Percentiles rank a stretch among this genome's conserved stretches.
These are phyloP conservation scores for Hyparrhenia diplandra DNA, from an alignment of 176 grass and related monocot genomes.

Conservation along the genomic window DNA sequence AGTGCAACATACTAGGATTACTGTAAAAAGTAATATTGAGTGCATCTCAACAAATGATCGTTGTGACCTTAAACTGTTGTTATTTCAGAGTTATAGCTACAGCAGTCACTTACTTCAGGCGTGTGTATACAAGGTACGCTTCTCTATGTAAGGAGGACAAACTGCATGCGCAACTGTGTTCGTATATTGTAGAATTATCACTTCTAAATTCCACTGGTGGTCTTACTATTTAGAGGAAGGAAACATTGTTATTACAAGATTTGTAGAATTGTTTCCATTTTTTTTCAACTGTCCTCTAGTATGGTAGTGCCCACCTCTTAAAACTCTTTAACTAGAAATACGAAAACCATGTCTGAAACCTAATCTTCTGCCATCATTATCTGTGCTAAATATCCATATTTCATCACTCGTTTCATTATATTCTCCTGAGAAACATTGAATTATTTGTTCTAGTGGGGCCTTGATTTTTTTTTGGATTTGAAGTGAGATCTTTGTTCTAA, in stretches of 20 bases:
- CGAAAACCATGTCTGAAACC: background rate
- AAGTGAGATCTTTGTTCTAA: background rate
- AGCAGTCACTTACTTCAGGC: conserved; percentile 88
- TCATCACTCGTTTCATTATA: background rate
- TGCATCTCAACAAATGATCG: background rate
- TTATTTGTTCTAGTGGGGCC: background rate
- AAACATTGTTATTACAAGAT: background rate
- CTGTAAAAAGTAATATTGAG: background rate
- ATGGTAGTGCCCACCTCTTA: background rate
- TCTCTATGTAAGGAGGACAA: conserved; percentile 17
- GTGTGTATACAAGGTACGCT: conserved; percentile 91
- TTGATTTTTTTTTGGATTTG: background rate
- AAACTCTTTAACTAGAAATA: background rate
- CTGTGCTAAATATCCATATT: background rate
- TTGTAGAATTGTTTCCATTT: background rate
- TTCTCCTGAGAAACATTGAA: background rate
- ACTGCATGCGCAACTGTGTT: background rate
- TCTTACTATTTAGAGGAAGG: conserved; percentile 10
- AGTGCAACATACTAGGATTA: background rate
- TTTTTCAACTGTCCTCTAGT: background rate
- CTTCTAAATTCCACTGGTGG: background rate
- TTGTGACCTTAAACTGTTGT: conserved; percentile 15
- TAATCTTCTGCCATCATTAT: conserved; percentile 1
- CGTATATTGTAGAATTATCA: background rate
- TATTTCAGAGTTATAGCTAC: conserved; percentile 96